Conservation (phyloP, 176 grass and related monocot genomes). For the Paspalum vaginatum region DNA sequence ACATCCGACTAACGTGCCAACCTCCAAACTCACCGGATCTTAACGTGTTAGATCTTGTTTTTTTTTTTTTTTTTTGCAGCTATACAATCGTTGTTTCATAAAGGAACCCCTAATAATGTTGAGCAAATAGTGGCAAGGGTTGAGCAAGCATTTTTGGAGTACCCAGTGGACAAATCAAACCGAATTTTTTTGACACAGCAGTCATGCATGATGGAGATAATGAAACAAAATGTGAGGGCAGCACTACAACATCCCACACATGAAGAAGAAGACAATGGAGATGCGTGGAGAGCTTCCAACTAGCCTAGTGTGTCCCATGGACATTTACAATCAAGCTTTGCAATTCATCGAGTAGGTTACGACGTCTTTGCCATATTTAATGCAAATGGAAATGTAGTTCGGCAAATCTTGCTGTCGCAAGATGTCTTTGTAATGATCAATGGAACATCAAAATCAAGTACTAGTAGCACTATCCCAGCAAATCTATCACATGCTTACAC, state of each 20-base stretch:
- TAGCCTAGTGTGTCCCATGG: not conserved
- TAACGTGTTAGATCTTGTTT: not conserved
- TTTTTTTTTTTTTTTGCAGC: not conserved
- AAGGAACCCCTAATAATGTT: not conserved
- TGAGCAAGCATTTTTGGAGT: not conserved
- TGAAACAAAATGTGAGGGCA: not conserved
- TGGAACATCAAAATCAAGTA: too few species aligned
- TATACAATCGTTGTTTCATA: not conserved
- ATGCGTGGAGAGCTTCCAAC: not conserved
- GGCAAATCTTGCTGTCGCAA: too few species aligned
- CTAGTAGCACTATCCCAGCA: too few species aligned
- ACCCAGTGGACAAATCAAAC: not conserved
- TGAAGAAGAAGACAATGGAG: not conserved
- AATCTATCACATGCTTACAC: too few species aligned
- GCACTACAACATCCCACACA: constrained; percentile 9
- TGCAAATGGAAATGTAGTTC: too few species aligned
- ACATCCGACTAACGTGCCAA: not conserved
- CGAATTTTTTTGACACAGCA: not conserved
- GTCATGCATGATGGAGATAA: not conserved
- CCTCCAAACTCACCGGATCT: not conserved
- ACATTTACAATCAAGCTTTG: not conserved
- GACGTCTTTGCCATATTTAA: too few species aligned
- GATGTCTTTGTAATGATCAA: too few species aligned
- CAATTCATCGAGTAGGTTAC: too few species aligned
- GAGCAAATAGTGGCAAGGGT: not conserved